Evolutionary conservation across 1,284 basidiomycete genomes (phyloP), one percentile per base, ranked within the genome.

Genomic region (Exobasidium cylindrosporum): DNA sequence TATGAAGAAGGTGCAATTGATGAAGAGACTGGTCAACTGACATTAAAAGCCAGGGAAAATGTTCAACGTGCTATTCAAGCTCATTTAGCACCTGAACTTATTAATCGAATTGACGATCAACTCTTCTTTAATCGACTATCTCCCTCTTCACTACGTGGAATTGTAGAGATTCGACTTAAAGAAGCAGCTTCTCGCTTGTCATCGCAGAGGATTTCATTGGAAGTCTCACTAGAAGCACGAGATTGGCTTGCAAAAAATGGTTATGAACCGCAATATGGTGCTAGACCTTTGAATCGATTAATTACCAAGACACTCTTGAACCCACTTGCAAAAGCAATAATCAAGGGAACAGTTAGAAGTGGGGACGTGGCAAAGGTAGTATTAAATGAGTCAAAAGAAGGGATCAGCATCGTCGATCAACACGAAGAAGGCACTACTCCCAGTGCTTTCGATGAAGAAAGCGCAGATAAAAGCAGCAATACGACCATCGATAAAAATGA

Each of bases 181-280:
- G 69, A 73, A 55, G 55, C 69, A 0, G 57, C 61, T 23, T 17
- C 53, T 47, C 59, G 70, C 3, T 53, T 72, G 45, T 54, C 61
- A 24, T 57, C 69, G 49, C 63, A 68, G 46, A 82, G 87, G 14
- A 91, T 97, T 67, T 84, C 81, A 5, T 82, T 97, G 32, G 85
- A 91, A 55, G 86, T 92, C 1, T 86, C 88, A 61, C 82, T 84
- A 0, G 81, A 81, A 0, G 89, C 90, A 1, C 82, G 83, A 45
- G 82, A 85, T 2, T 92, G 89, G 89, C 84, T 97, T 4, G 89
- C 88, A 0, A 76, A 85, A 64, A 83, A 87, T 60, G 94, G 94
- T 0, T 95, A 92, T 80, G 90, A 90, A 13, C 87, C 91, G 54
- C 81, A 88, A 24, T 97, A 93, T 80, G 84, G 93, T 21, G 93